Evolutionary conservation across 306 rosid species (phyloP).

Genomic region (Nissolia schottii): DNA sequence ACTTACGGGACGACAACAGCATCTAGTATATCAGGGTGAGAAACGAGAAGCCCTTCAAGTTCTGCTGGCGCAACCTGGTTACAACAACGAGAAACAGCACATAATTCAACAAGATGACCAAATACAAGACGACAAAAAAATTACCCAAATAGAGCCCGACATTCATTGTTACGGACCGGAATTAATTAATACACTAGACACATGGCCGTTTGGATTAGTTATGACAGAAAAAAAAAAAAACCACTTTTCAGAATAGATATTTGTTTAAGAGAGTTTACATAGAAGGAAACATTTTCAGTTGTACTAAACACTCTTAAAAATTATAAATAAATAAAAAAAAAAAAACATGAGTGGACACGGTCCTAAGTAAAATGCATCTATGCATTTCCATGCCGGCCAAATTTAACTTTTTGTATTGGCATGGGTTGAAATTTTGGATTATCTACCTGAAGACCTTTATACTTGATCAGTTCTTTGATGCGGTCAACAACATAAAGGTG

Average conservation of each 20-base stretch:
- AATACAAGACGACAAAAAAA: too few relatives aligned
- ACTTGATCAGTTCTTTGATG: conserved; percentile 85
- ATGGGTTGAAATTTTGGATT: background rate
- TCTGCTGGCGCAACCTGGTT: conserved; percentile 89
- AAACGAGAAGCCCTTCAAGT: conserved; percentile 77
- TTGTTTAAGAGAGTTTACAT: too few relatives aligned
- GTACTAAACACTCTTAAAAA: too few relatives aligned
- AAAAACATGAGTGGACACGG: too few relatives aligned
- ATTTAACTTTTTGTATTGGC: background rate
- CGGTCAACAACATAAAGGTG: conserved; percentile 74
- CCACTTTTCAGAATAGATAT: too few relatives aligned
- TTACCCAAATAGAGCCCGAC: background rate
- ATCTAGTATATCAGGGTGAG: conserved; percentile 82
- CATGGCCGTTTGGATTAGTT: too few relatives aligned
- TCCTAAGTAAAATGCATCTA: too few relatives aligned
- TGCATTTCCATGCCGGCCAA: background rate
- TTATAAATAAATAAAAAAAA: too few relatives aligned
- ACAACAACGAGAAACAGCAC: conserved; percentile 3
- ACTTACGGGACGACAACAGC: conserved; percentile 90
- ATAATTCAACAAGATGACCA: background rate
- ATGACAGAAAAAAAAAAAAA: too few relatives aligned
- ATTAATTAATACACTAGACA: background rate
- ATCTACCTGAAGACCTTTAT: conserved; percentile 75
- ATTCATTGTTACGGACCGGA: background rate
- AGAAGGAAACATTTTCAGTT: too few relatives aligned